These are phyloP conservation scores for Talaromyces liani DNA, from an alignment of 495 filamentous ascomycete species.

Conservation along the genomic window DNA sequence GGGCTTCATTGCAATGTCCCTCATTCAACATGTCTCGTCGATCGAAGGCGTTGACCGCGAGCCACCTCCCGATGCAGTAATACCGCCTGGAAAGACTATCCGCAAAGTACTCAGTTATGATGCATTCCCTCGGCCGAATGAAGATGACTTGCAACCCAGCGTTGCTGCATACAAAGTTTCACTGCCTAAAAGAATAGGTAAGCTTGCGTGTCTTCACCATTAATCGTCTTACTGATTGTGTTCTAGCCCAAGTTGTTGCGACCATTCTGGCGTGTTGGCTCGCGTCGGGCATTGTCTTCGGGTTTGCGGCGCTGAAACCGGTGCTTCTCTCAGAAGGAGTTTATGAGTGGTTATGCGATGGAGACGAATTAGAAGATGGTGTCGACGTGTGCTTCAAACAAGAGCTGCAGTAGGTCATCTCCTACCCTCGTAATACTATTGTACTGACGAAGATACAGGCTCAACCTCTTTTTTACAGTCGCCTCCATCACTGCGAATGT, in stretches of 20 bases:
- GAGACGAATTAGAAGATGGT: slow-evolving; percentile 31
- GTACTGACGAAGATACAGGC: slow-evolving; percentile 18
- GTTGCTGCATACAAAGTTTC: slow-evolving; percentile 47
- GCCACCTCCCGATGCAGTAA: background rate
- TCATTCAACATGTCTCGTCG: slow-evolving; percentile 34
- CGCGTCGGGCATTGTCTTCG: slow-evolving; percentile 63
- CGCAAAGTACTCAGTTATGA: slow-evolving; percentile 27
- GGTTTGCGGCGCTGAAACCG: slow-evolving; percentile 75
- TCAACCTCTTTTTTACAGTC: slow-evolving; percentile 65
- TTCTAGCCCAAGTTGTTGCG: slow-evolving; percentile 47
- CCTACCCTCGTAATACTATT: background rate
- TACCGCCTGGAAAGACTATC: background rate
- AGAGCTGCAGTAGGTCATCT: slow-evolving; percentile 46
- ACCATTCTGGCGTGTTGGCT: slow-evolving; percentile 57
- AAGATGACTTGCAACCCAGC: slow-evolving; percentile 17
- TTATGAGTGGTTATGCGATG: slow-evolving; percentile 50
- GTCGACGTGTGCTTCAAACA: slow-evolving; percentile 56
- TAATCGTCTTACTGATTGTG: slow-evolving; percentile 4
- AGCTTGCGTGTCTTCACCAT: slow-evolving; percentile 7
- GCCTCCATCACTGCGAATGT: slow-evolving; percentile 64
- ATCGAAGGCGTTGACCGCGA: slow-evolving; percentile 35
- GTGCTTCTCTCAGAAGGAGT: slow-evolving; percentile 59
- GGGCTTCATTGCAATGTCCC: slow-evolving; percentile 23
- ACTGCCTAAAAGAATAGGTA: slow-evolving; percentile 41
- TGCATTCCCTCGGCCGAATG: slow-evolving; percentile 17